These are phyloP conservation scores for Microcera coccophila DNA, from an alignment of 2,329 filamentous ascomycete species.

Conservation along the genomic window DNA sequence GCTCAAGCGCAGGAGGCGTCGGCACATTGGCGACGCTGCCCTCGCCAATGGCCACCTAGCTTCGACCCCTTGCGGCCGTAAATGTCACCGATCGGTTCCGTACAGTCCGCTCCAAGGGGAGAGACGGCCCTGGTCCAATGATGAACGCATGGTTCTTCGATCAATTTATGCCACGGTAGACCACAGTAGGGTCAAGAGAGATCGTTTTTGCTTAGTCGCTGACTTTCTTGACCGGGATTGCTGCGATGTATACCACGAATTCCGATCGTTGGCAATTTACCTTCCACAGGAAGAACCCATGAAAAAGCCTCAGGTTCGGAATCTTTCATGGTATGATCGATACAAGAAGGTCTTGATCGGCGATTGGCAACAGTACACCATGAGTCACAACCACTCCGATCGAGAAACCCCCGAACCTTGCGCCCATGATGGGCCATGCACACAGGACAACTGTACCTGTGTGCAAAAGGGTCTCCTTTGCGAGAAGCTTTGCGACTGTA, in stretches of 20 bases:
- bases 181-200: conserved; percentile 38
- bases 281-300: conserved; percentile 22
- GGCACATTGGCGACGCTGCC: conserved; percentile 2
- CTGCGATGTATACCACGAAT: conserved; percentile 45
- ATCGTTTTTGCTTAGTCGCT: conserved; percentile 48
- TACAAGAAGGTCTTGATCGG: conserved; percentile 50
- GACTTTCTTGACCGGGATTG: conserved; percentile 50
- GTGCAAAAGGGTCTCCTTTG: conserved; percentile 60
- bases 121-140: conserved; percentile 43
- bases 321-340: conserved; percentile 54
- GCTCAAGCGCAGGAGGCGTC: conserved; percentile 26
- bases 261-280: conserved; percentile 22
- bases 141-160: conserved; percentile 46
- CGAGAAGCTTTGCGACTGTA: conserved; percentile 67
- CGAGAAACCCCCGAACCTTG: conserved; percentile 62
- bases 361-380: conserved; percentile 54
- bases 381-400: conserved; percentile 52
- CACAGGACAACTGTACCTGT: conserved; percentile 58
- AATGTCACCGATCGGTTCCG: conserved; percentile 41
- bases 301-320: conserved; percentile 39
- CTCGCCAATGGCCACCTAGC: conserved; percentile 15
- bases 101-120: conserved; percentile 6
- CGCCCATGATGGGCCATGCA: conserved; percentile 65
- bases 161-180: conserved; percentile 42
- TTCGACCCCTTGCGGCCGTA: conserved; percentile 34